Percentiles rank a stretch among this genome's conserved stretches.
These are phyloP conservation scores for Aurifilum marmelostoma DNA, from an alignment of 2,329 filamentous ascomycete species.

Conservation along the genomic window DNA sequence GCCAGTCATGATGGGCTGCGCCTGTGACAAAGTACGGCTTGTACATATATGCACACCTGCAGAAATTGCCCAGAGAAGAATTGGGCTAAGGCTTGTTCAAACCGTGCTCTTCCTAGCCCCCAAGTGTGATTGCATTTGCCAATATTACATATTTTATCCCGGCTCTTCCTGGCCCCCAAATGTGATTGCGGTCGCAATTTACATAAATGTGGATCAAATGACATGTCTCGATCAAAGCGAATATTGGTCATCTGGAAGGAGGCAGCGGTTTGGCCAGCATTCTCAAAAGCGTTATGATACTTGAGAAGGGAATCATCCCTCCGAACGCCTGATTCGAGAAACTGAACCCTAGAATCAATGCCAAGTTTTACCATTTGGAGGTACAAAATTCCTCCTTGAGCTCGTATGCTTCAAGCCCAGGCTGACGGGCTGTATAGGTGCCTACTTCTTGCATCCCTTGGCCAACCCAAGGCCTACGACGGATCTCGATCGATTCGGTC, in stretches of 20 bases:
- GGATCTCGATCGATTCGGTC: slow-evolving; percentile 16
- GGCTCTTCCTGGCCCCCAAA: too few relatives aligned
- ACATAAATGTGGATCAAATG: too few relatives aligned
- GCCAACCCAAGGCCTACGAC: slow-evolving; percentile 6
- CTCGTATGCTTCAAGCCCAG: background rate
- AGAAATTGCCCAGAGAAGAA: background rate
- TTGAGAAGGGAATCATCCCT: slow-evolving; percentile 31
- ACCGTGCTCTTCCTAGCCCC: background rate
- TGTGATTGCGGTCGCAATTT: too few relatives aligned
- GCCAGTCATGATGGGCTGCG: slow-evolving; percentile 17
- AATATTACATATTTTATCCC: too few relatives aligned
- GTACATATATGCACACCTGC: too few relatives aligned
- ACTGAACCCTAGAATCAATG: slow-evolving; percentile 28
- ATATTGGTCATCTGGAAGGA: slow-evolving; percentile 34
- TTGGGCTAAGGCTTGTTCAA: background rate
- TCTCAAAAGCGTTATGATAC: slow-evolving; percentile 30
- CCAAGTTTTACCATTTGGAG: slow-evolving; percentile 6
- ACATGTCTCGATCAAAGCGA: slow-evolving; percentile 32
- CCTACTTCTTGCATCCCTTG: background rate
- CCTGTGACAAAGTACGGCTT: background rate
- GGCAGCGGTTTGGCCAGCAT: slow-evolving; percentile 29
- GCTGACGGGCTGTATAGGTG: background rate
- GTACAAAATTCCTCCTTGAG: background rate
- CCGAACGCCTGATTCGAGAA: slow-evolving; percentile 29
- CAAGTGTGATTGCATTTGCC: background rate